Evolutionary conservation across 805 yeast species (phyloP), one percentile per base, ranked within the genome.

Genomic region (Sungouiozyma ichnusensis): DNA sequence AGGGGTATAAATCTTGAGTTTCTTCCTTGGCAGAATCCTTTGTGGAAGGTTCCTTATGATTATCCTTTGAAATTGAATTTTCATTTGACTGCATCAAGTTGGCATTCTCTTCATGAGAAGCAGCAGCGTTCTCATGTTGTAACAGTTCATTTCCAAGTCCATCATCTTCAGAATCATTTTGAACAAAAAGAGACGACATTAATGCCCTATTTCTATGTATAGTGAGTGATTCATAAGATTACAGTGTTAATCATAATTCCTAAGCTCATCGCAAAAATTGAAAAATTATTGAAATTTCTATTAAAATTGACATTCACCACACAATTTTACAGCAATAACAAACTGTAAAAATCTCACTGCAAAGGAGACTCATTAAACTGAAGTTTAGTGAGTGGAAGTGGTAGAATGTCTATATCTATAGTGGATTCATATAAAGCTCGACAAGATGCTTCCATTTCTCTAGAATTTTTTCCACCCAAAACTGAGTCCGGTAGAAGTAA

Each of bases 381-480:
- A n/a, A n/a, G n/a, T n/a, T n/a, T n/a, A n/a, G n/a, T n/a, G n/a
- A n/a, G n/a, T n/a, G n/a, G n/a, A n/a, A n/a, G 4, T 15, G 29
- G 37, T 33, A 32, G 8, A 20, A 13, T 19, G 4, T 20, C 13
- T 27, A 46, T 54, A 57, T 53, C 55, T 2, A 46, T 67, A 36
- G 63, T 55, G 38, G 84, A 81, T 35, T 72, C 72, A 57, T 71
- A 84, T 44, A 58, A 63, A 34, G 56, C 65, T 77, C 47, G 61
- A 59, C 45, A 68, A 67, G 16, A 76, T 68, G 55, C 80, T 41
- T 85, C 79, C 58, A 76, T 85, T 52, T 88, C 97, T 8, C 73
- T 87, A 53, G 99, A 92, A 68, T 92, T 92, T 62, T 92, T 92
- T 66, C 98, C 99, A 5, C 98, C 99, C 18, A 87, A 92, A 63